These are phyloP conservation scores for Tetracladium maxilliforme DNA, from an alignment of 2,329 filamentous ascomycete genomes.

Conservation along the genomic window DNA sequence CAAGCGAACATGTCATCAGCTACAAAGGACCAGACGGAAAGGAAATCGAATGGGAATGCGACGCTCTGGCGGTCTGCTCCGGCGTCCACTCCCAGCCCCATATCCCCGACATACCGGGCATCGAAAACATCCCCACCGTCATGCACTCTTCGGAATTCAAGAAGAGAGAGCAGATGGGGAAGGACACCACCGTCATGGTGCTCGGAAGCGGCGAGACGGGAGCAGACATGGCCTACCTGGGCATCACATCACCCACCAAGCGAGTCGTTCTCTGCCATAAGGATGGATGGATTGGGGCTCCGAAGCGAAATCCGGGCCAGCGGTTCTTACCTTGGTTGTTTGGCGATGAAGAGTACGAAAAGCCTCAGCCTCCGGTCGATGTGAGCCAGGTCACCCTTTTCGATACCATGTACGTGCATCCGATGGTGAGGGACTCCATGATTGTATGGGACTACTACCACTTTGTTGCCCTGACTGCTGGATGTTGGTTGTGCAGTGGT, in stretches of 20 bases:
- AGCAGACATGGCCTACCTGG: constrained; percentile 27
- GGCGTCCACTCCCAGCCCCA: constrained; percentile 25
- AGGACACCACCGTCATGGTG: constrained; percentile 22
- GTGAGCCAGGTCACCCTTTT: constrained; percentile 30
- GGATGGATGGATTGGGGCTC: constrained; percentile 28
- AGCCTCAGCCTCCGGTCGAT: constrained; percentile 22
- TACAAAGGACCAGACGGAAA: constrained; percentile 2
- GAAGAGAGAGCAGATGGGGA: constrained; percentile 22
- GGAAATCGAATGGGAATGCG: constrained; percentile 15
- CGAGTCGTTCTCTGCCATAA: constrained; percentile 27
- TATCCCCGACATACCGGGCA: constrained; percentile 21
- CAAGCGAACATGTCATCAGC: constrained; percentile 6
- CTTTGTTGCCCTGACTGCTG: constrained; percentile 26
- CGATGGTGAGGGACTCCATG: constrained; percentile 23
- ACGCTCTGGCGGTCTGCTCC: constrained; percentile 29
- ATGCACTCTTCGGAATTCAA: constrained; percentile 29
- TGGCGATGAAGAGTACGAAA: neutral
- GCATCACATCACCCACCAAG: constrained; percentile 23
- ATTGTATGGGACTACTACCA: constrained; percentile 31
- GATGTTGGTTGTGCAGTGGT: constrained; percentile 26
- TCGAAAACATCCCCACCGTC: constrained; percentile 18
- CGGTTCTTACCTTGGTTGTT: no score
- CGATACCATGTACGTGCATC: constrained; percentile 34
- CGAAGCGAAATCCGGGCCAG: constrained; percentile 23
- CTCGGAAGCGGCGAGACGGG: constrained; percentile 29